Evolutionary conservation across 805 yeast species (phyloP).

Genomic region (Candida bentonensis): DNA sequence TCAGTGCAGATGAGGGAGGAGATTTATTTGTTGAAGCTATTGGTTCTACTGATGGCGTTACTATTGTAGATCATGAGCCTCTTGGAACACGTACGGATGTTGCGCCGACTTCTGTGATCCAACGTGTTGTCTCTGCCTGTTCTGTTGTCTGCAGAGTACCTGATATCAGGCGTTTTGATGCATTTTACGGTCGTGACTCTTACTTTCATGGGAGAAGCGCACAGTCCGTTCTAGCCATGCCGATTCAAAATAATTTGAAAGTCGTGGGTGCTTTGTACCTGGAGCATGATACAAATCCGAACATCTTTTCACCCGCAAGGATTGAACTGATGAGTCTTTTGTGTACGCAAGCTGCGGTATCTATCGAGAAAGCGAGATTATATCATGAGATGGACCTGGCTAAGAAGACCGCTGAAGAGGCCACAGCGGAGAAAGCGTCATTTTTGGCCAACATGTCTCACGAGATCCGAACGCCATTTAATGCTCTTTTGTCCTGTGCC

Average conservation of each 20-base stretch:
- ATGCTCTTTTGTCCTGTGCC: slow-evolving; percentile 27
- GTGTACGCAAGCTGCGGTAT: slow-evolving; percentile 39
- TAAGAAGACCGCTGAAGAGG: slow-evolving; percentile 31
- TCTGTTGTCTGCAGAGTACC: slow-evolving; percentile 24
- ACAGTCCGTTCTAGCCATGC: slow-evolving; percentile 29
- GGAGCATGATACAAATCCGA: slow-evolving; percentile 21
- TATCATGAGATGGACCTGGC: slow-evolving; percentile 33
- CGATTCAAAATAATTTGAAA: slow-evolving; percentile 29
- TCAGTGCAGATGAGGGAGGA: slow-evolving; percentile 19
- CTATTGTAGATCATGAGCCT: slow-evolving; percentile 24
- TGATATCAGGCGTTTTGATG: slow-evolving; percentile 23
- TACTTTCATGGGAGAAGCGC: slow-evolving; percentile 26
- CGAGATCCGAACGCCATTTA: slow-evolving; percentile 43
- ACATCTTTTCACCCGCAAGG: slow-evolving; percentile 22
- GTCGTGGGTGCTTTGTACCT: slow-evolving; percentile 34
- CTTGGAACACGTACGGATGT: slow-evolving; percentile 27
- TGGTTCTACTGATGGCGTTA: slow-evolving; percentile 15
- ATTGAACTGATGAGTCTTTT: slow-evolving; percentile 29
- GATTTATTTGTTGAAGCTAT: slow-evolving; percentile 20
- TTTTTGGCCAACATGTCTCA: slow-evolving; percentile 44
- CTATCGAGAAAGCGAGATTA: slow-evolving; percentile 33
- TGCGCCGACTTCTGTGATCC: slow-evolving; percentile 29
- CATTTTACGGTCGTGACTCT: slow-evolving; percentile 24
- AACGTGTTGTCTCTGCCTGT: slow-evolving; percentile 27
- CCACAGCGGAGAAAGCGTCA: slow-evolving; percentile 40